Evolutionary conservation across 768 basidiomycete genomes (phyloP), one percentile per base, ranked within the genome.

Genomic region (Clitopilus hobsonii): DNA sequence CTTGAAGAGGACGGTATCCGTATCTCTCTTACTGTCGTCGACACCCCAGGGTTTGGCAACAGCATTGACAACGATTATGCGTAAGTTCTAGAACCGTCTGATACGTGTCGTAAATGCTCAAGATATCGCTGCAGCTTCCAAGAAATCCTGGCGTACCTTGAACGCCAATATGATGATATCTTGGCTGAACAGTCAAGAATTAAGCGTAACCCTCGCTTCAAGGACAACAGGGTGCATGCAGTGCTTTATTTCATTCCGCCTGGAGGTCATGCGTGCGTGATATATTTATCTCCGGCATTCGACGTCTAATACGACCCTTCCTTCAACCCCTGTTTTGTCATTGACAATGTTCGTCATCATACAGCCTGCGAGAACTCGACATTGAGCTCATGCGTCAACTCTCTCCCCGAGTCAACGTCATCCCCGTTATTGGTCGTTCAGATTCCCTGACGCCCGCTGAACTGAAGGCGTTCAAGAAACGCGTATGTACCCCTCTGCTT

Each of bases 111-210:
- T 26, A 60, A 48, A 49, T 16, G 36, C 28, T 56, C 8, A 38
- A 53, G 49, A 20, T 56, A 38, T 54, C 57, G 22, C 29, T 49
- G 20, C 67, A 93, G 91, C 38, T 95, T 94, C 77, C 85, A 88
- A 64, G 91, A 94, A 69, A 94, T 96, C 58, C 80, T 89, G 56
- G 84, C 80, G 58, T 87, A 94, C 70, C 79, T 96, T 56, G 92
- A 96, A 72, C 83, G 91, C 38, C 91, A 94, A 78, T 94, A 93
- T 75, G 92, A 94, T 63, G 91, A 94, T 64, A 91, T 94, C 61
- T 79, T 96, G 52, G 89, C 91, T 20, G 79, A 80, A 58, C 92
- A 94, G 75, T 91, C 88, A 28, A 80, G 93, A 59, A 96, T 94
- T 73, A 94, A 89, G 79, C 90, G 93, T 75, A 93, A 94, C 71